Evolutionary conservation across 352 stramenopile species (phyloP).

Genomic region (Nothophytophthora sp.): DNA sequence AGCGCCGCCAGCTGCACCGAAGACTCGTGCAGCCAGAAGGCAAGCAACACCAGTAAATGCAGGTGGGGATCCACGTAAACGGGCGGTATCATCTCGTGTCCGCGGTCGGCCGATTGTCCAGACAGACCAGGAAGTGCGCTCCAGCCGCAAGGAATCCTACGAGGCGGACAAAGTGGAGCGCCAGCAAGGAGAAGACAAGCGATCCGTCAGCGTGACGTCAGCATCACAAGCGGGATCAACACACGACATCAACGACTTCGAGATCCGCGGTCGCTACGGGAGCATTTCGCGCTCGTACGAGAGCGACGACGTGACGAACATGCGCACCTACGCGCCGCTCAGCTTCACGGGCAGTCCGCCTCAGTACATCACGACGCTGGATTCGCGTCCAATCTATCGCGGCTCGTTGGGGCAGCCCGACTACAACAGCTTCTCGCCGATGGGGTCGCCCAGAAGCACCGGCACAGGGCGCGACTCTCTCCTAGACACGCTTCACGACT

Average conservation of each 20-base stretch:
- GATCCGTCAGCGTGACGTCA: constrained; percentile 18
- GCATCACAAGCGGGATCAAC: constrained; percentile 28
- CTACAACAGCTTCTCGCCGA: constrained; percentile 55
- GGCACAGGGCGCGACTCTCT: constrained; percentile 23
- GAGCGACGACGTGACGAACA: constrained; percentile 36
- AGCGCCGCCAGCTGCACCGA: not conserved
- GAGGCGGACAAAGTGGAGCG: constrained; percentile 15
- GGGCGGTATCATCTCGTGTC: constrained; percentile 22
- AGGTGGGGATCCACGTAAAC: constrained; percentile 21
- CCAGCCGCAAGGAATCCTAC: constrained; percentile 3
- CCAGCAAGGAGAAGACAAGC: constrained; percentile 11
- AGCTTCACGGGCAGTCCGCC: constrained; percentile 32
- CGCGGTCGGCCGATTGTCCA: constrained; percentile 13
- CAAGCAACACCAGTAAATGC: not conserved
- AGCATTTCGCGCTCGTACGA: constrained; percentile 30
- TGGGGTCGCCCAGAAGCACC: constrained; percentile 33
- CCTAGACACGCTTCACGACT: constrained; percentile 30
- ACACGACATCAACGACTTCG: constrained; percentile 36
- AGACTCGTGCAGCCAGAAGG: not conserved
- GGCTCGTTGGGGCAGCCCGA: constrained; percentile 20
- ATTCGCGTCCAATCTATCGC: constrained; percentile 40
- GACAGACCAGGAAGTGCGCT: constrained; percentile 17
- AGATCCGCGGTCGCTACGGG: constrained; percentile 34
- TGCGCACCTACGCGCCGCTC: constrained; percentile 30
- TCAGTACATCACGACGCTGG: constrained; percentile 30